Evolutionary conservation across 257 asterid genomes (phyloP), one percentile per base, ranked within the genome.

Genomic region (Gentiana straminea): DNA sequence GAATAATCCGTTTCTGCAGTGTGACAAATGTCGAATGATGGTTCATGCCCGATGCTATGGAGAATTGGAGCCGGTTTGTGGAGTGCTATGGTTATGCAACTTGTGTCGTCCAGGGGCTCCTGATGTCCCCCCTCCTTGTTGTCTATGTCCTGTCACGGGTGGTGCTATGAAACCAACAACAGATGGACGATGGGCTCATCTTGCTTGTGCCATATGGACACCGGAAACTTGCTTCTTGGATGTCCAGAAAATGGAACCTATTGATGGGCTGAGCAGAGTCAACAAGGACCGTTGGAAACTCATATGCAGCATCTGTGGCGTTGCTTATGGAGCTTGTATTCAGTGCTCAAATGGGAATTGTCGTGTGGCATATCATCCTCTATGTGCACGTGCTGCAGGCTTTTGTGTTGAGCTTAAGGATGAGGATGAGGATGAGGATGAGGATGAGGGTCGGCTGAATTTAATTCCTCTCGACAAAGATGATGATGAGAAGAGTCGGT

Each of bases 151-250:
- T 77, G 82, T 92, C 58, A 75, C 71, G 57, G 99, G 99, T 92
- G 97, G 99, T 65, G 99, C 97, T 61, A 88, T 92, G 99, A 92
- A 92, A 84, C 94, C 94, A 57, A 92, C 99, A 50, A 85, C 94
- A 15, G 94, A 92, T 77, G 99, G 94, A 43, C 91, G 97, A 35
- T 92, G 97, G 99, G 97, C 99, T 71, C 99, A 92, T 82, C 94
- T 92, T 76, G 91, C 99, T 67, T 92, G 99, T 68, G 99, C 97
- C 69, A 88, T 92, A 67, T 92, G 99, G 99, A 88, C 88, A 75
- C 99, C 99, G 88, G 99, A 92, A 79, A 92, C 99, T 64, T 88
- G 99, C 73, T 75, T 92, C 66, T 76, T 83, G 60, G 94, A 92
- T 75, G 57, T 85, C 73, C 83, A 77, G 77, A 88, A 77, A 73